Evolutionary conservation across 192 early-diverging fungal species (phyloP), one percentile per base, ranked within the genome.

Genomic region (Linnemannia hyalina): DNA sequence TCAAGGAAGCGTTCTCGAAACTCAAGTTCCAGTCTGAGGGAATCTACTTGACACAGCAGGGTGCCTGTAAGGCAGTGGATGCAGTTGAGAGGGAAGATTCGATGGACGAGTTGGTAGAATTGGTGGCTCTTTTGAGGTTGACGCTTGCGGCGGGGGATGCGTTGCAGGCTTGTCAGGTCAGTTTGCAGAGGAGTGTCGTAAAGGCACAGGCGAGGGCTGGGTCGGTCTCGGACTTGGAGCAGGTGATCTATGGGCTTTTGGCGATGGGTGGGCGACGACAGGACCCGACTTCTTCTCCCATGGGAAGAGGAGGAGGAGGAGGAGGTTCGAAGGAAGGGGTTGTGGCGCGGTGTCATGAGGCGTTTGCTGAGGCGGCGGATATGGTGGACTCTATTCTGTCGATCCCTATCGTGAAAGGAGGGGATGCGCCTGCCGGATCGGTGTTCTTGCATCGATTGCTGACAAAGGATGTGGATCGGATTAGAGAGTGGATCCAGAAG

Each of bases 161-260:
- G 13, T 49, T 81, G 11, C 80, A 81, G 47, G 80, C 68, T 2
- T 81, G 80, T 47, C 80, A 81, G 22, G 3, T 22, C 10, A 81
- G 73, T 70, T 26, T 81, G 4, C 80, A 75, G 22, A 69, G 10
- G 22, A 23, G 73, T 4, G 49, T 47, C 11, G 3, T 81, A 3
- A 47, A 49, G 29, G 16, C 55, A 38, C 65, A 68, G 41, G 32
- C 65, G 0, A 26, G 20, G 1, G 49, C 26, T 2, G 73, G 36
- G 3, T 74, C 46, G 4, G 73, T 81, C 32, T 75, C 80, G 9
- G 63, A 35, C 16, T 54, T 81, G 49, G 80, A 75, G 47, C 80
- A 81, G 36, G 4, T 74, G 44, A 80, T 80, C 11, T 81, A 81
- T 29, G 69, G 65, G 9, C 80, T 70, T 22, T 29, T 75, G 32